These are phyloP conservation scores for Juglanconis sp. DNA, from an alignment of 2,329 filamentous ascomycete genomes.

Conservation along the genomic window DNA sequence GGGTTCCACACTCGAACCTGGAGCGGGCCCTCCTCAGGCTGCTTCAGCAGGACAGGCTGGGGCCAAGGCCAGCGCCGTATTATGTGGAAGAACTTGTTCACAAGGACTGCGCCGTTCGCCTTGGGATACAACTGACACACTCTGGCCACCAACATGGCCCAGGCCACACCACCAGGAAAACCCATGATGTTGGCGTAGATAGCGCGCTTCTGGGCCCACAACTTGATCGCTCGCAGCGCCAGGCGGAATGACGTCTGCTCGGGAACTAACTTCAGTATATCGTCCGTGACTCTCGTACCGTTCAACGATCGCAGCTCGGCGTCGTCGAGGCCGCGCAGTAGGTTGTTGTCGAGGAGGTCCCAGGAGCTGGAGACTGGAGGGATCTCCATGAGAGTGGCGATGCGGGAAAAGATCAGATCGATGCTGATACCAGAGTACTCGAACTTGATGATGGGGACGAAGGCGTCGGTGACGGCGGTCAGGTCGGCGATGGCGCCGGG, in stretches of 20 bases:
- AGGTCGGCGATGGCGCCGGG: constrained; percentile 80
- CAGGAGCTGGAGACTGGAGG: constrained; percentile 44
- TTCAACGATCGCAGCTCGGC: constrained; percentile 86
- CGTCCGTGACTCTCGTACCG: constrained; percentile 89
- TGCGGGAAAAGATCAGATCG: constrained; percentile 84
- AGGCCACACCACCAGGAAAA: constrained; percentile 93
- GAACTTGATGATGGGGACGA: constrained; percentile 96
- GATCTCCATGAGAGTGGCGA: constrained; percentile 67
- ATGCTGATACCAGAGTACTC: constrained; percentile 89
- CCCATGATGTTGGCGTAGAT: constrained; percentile 97
- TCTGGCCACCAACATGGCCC: constrained; percentile 95
- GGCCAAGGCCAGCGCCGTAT: constrained; percentile 93
- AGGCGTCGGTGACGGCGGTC: constrained; percentile 82
- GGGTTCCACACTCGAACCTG: constrained; percentile 94
- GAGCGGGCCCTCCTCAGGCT: constrained; percentile 77
- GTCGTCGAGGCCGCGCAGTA: constrained; percentile 83
- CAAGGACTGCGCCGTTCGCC: constrained; percentile 81
- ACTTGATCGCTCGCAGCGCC: constrained; percentile 86
- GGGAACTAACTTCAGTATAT: constrained; percentile 84
- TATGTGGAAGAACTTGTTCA: constrained; percentile 91
- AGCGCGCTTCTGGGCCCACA: constrained; percentile 90
- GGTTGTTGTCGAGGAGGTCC: constrained; percentile 74
- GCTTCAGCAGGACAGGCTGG: constrained; percentile 84
- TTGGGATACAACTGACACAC: constrained; percentile 96
- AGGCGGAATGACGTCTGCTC: constrained; percentile 86